phyloP scores from a whole-genome alignment of 2,329 filamentous ascomycete genomes.

The Aspergillus nomiae region DNA sequence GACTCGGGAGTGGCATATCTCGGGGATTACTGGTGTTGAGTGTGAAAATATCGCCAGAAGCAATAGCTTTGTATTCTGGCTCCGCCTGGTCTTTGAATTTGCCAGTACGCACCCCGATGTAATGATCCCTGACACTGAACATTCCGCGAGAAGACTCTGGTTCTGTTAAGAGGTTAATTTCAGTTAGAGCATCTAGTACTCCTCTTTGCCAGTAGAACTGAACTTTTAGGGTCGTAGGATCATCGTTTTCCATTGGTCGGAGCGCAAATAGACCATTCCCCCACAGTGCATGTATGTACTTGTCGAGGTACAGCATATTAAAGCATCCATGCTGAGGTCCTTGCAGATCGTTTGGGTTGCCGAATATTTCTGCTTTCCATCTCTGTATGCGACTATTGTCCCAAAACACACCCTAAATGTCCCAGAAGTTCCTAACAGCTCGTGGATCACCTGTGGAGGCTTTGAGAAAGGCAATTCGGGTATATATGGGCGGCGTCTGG shows the following conservation, averaged over 20 bases:
- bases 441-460: not conserved
- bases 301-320: not conserved
- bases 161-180: not conserved
- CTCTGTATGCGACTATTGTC: not conserved
- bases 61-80: not conserved
- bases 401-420: not conserved
- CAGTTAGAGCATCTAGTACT: not conserved
- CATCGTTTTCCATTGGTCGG: not conserved
- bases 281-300: not conserved
- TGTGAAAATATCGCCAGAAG: not conserved
- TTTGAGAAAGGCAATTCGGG: no score
- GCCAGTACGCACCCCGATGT: not conserved
- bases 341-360: not conserved
- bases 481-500: no score
- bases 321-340: not conserved
- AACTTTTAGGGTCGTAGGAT: not conserved
- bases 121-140: not conserved
- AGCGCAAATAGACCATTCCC: not conserved
- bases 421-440: not conserved
- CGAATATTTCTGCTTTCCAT: not conserved
- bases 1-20: not conserved
- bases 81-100: not conserved
- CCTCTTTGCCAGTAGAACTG: not conserved
- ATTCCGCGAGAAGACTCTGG: not conserved
- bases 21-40: not conserved